Evolutionary conservation across 208 protist genomes (phyloP).

Genomic region (Sergeia podlipaevii): DNA sequence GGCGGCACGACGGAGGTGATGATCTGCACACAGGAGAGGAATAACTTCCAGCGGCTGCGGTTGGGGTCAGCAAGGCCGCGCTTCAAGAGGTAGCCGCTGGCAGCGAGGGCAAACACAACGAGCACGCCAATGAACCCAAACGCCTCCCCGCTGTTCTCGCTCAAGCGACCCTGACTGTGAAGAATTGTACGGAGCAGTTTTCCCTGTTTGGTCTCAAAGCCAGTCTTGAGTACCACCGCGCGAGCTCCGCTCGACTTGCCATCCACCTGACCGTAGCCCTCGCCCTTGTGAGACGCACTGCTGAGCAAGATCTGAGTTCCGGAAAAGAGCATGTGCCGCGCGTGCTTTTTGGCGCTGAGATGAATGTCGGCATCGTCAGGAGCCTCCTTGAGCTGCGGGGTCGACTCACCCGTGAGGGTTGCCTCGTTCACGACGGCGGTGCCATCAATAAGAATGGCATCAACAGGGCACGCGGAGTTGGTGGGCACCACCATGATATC

Average conservation of each 20-base stretch:
- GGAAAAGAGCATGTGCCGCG: conserved; percentile 91
- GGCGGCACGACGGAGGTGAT: conserved; percentile 99
- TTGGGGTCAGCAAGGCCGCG: conserved; percentile 79
- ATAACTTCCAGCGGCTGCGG: conserved; percentile 94
- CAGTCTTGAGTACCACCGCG: conserved; percentile 97
- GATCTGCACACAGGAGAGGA: conserved; percentile 98
- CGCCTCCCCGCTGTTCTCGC: conserved; percentile 94
- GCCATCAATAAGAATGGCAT: conserved; percentile 94
- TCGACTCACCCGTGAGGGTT: conserved; percentile 98
- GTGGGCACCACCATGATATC: conserved; percentile 92
- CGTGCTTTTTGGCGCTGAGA: conserved; percentile 88
- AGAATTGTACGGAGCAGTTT: conserved; percentile 94
- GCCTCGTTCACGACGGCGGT: conserved; percentile 98
- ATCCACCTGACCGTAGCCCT: conserved; percentile 33
- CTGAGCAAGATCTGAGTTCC: conserved; percentile 94
- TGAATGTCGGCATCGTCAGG: conserved; percentile 57
- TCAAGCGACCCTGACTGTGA: conserved; percentile 92
- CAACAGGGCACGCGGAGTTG: conserved; percentile 88
- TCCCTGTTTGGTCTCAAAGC: conserved; percentile 98
- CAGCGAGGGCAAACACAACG: conserved; percentile 95
- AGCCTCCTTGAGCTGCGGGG: conserved; percentile 96
- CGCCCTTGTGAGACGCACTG: conserved; percentile 22
- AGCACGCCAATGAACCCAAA: conserved; percentile 97
- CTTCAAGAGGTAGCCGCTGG: conserved; percentile 94
- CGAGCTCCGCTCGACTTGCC: conserved; percentile 63